Percentiles rank a stretch among this genome's conserved stretches.
Evolutionary conservation across 169 alveolate species (phyloP).

Genomic region (Babesia ovata): DNA sequence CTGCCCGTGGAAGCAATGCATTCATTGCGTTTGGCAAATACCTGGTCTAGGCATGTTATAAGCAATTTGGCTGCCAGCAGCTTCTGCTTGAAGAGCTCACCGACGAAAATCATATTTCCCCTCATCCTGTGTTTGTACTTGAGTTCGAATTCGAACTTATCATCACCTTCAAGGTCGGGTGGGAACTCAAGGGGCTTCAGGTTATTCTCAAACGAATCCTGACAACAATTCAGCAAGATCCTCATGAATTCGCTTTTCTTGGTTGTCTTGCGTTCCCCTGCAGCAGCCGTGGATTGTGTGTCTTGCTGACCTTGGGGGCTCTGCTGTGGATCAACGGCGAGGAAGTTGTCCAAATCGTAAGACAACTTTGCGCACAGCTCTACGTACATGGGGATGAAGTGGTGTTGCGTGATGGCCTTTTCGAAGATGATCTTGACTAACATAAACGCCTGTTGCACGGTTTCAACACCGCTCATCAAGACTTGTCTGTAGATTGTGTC

Average conservation of each 20-base stretch:
- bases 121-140: conserved; percentile 85
- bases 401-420: conserved; percentile 86
- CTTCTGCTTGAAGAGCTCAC: conserved; percentile 81
- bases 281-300: neutral
- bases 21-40: conserved; percentile 75
- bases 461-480: conserved; percentile 69
- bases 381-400: conserved; percentile 85
- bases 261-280: conserved; percentile 34
- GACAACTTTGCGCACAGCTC: conserved; percentile 82
- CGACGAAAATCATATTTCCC: conserved; percentile 86
- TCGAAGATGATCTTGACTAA: conserved; percentile 79
- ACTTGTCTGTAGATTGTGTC: conserved; percentile 76
- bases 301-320: neutral
- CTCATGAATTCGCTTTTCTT: conserved; percentile 70
- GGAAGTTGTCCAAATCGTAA: conserved; percentile 72
- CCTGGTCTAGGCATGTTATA: conserved; percentile 82
- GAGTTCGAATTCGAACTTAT: conserved; percentile 81
- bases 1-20: conserved; percentile 68
- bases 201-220: conserved; percentile 82
- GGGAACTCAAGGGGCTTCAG: conserved; percentile 82
- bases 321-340: conserved; percentile 21
- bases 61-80: conserved; percentile 81
- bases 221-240: conserved; percentile 81
- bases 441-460: conserved; percentile 69
- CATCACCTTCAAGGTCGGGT: conserved; percentile 80